Evolutionary conservation across 352 stramenopile species (phyloP).

Genomic region (Phytophthora capsici): DNA sequence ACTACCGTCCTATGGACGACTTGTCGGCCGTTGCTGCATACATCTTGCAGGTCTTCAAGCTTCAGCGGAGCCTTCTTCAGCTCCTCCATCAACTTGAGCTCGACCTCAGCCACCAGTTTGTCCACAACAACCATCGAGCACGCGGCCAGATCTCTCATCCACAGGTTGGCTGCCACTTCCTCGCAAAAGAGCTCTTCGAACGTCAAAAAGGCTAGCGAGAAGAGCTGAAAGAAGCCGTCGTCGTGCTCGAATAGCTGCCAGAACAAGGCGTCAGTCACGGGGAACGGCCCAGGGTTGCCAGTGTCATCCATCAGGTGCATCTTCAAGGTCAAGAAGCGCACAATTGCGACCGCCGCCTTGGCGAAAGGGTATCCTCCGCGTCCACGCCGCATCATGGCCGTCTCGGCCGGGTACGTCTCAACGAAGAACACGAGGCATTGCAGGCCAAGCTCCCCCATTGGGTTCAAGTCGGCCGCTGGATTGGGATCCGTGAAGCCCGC

Average conservation of each 20-base stretch:
- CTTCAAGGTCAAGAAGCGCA: conserved; percentile 53
- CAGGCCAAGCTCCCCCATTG: conserved; percentile 64
- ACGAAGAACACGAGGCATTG: conserved; percentile 75
- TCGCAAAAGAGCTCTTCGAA: conserved; percentile 79
- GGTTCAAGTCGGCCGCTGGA: conserved; percentile 60
- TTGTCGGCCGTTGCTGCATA: conserved; percentile 53
- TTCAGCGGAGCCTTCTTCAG: conserved; percentile 56
- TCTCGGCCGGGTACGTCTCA: conserved; percentile 61
- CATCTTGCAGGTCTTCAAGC: conserved; percentile 44
- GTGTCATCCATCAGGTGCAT: conserved; percentile 57
- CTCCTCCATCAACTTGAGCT: conserved; percentile 40
- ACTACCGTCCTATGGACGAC: conserved; percentile 31
- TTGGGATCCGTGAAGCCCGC: conserved; percentile 60
- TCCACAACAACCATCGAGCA: conserved; percentile 50
- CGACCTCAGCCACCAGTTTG: conserved; percentile 51
- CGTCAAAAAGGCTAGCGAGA: conserved; percentile 62
- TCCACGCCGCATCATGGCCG: conserved; percentile 67
- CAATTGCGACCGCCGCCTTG: conserved; percentile 59
- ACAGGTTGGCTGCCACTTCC: conserved; percentile 43
- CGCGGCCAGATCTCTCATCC: conserved; percentile 35
- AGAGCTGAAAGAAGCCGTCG: conserved; percentile 61
- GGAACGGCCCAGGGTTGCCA: conserved; percentile 49
- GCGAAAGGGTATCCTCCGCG: conserved; percentile 70
- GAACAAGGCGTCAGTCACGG: conserved; percentile 58
- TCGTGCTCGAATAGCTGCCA: conserved; percentile 69